phyloP scores from a whole-genome alignment of 2,329 filamentous ascomycete genomes.

The Penicillium corylophilum region DNA sequence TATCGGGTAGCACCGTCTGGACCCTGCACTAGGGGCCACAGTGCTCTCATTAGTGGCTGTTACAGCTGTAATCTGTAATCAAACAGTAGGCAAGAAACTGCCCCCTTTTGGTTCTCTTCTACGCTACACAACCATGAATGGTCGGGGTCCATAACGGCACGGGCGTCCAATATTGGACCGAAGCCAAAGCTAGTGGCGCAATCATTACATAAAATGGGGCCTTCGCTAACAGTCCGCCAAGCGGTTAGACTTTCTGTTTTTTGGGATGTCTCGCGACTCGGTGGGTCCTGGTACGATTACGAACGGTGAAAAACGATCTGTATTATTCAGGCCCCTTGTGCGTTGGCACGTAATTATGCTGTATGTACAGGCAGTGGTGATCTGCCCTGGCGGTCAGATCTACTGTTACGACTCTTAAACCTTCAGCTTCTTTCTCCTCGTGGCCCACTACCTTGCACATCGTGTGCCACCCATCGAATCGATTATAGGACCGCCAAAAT shows the following conservation, averaged over 20 bases:
- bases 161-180: neutral
- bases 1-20: neutral
- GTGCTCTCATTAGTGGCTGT: neutral
- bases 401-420: neutral
- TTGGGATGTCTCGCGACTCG: neutral
- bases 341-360: neutral
- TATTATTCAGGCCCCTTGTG: neutral
- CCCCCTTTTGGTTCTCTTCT: neutral
- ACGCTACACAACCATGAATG: neutral
- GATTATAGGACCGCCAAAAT: neutral
- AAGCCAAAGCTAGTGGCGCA: neutral
- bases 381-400: neutral
- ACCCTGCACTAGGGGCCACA: neutral
- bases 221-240: neutral
- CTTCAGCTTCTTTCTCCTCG: neutral
- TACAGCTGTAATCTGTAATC: neutral
- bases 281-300: neutral
- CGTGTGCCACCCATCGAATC: neutral
- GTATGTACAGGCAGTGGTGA: neutral
- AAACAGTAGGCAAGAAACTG: neutral
- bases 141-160: neutral
- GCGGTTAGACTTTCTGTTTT: neutral
- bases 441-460: neutral
- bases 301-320: neutral
- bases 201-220: neutral